These are phyloP conservation scores for Neolecta irregularis DNA, from an alignment of 1,139 yeast species.

Conservation along the genomic window DNA sequence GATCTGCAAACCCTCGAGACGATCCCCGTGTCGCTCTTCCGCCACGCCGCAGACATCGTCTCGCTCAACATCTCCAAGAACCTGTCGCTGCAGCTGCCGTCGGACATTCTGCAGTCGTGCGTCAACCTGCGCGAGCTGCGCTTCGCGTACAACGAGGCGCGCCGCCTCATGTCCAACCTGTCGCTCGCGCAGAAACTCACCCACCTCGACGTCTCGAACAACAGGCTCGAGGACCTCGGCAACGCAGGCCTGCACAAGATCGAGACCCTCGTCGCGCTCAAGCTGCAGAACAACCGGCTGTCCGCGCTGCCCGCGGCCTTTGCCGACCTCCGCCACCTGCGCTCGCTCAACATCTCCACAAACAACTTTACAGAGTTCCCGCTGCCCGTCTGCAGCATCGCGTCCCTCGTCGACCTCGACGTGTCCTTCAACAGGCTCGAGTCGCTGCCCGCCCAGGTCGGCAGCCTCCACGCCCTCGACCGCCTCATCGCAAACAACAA, in stretches of 20 bases:
- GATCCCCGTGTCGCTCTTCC: slow-evolving; percentile 70
- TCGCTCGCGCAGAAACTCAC: slow-evolving; percentile 52
- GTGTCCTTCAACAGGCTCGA: slow-evolving; percentile 66
- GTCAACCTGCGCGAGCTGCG: slow-evolving; percentile 50
- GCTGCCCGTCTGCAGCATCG: slow-evolving; percentile 47
- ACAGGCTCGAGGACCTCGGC: slow-evolving; percentile 22
- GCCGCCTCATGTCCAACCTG: slow-evolving; percentile 57
- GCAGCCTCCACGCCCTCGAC: slow-evolving; percentile 42
- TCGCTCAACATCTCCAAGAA: slow-evolving; percentile 73
- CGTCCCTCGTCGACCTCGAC: slow-evolving; percentile 51
- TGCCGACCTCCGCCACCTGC: slow-evolving; percentile 39
- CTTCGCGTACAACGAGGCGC: slow-evolving; percentile 59
- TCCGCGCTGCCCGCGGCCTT: slow-evolving; percentile 49
- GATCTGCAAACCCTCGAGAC: too few species aligned
- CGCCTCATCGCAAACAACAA: slow-evolving; percentile 67
- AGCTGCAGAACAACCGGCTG: slow-evolving; percentile 58
- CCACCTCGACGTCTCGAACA: slow-evolving; percentile 43
- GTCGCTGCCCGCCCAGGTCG: slow-evolving; percentile 45
- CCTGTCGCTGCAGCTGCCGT: slow-evolving; percentile 70
- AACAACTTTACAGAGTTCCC: slow-evolving; percentile 62
- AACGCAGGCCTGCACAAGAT: slow-evolving; percentile 22
- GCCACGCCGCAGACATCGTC: slow-evolving; percentile 68
- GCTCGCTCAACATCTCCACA: slow-evolving; percentile 58
- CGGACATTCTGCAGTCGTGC: slow-evolving; percentile 75
- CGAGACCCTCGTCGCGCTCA: slow-evolving; percentile 20